Evolutionary conservation across 2,329 filamentous ascomycete genomes (phyloP).

Genomic region (Metarhizium guizhouense): DNA sequence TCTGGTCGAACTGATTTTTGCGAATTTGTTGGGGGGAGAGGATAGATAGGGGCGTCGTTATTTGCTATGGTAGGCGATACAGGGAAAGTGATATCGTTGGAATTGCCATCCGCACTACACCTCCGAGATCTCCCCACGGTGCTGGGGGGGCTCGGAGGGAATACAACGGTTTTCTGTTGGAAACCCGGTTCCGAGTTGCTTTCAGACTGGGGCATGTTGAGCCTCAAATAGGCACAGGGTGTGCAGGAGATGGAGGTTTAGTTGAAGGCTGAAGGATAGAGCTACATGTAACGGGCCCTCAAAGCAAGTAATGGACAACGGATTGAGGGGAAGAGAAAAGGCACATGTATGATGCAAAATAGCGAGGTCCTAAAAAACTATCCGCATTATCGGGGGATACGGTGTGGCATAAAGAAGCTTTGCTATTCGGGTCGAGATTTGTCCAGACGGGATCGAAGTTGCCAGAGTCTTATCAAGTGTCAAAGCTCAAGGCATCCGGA

Average conservation of each 20-base stretch:
- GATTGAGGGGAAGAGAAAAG: neutral
- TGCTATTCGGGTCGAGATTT: no score
- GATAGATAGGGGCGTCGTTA: constrained; percentile 29
- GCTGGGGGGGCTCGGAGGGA: constrained; percentile 31
- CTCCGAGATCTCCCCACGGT: constrained; percentile 28
- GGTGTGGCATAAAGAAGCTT: neutral
- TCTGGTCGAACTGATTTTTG: constrained; percentile 58
- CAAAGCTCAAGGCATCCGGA: no score
- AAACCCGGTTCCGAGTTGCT: neutral
- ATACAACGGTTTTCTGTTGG: constrained; percentile 7
- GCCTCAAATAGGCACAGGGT: neutral
- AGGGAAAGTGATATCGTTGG: neutral
- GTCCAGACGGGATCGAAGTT: no score
- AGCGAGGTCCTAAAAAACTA: neutral
- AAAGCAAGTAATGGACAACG: neutral
- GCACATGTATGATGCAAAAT: neutral
- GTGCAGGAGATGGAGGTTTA: neutral
- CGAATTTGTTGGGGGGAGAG: constrained; percentile 58
- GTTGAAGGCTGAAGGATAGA: neutral
- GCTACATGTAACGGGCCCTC: neutral
- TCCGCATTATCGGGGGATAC: neutral
- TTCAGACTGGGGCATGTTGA: neutral
- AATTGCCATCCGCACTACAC: constrained; percentile 20
- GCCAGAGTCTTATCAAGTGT: neutral
- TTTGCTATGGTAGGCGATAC: neutral